These are phyloP conservation scores for Nicotiana tomentosiformis DNA, from an alignment of 257 asterid genomes.

Conservation along the genomic window DNA sequence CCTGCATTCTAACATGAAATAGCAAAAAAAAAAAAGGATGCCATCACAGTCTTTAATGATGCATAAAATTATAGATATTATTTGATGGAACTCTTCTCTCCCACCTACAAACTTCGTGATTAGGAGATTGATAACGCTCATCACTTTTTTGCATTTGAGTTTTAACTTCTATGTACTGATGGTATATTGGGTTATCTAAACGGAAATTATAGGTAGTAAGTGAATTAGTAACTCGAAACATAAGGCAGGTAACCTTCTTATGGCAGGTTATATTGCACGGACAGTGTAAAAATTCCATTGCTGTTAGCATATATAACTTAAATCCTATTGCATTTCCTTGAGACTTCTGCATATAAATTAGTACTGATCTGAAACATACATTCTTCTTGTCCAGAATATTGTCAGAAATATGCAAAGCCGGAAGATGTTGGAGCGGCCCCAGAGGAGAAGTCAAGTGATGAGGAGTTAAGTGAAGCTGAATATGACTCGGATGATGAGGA, in stretches of 20 bases:
- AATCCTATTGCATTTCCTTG: background rate
- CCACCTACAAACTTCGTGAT: background rate
- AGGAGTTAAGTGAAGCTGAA: slow-evolving; percentile 69
- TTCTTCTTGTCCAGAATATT: slow-evolving; percentile 49
- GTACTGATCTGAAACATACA: background rate
- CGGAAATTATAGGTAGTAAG: background rate
- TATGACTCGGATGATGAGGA: slow-evolving; percentile 64
- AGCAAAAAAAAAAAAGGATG: background rate
- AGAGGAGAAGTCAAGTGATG: slow-evolving; percentile 69
- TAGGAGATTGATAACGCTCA: background rate
- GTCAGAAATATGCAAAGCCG: slow-evolving; percentile 77
- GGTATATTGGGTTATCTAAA: background rate
- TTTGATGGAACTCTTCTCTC: background rate
- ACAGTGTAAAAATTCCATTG: too few relatives aligned
- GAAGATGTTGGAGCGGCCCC: slow-evolving; percentile 66
- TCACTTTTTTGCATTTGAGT: background rate
- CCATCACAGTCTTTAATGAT: background rate
- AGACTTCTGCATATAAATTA: background rate
- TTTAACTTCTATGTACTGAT: background rate
- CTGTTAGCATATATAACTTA: background rate
- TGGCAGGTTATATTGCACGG: background rate
- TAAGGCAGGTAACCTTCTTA: background rate
- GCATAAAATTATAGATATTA: background rate
- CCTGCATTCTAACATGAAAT: background rate
- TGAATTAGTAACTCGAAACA: background rate